Percentiles rank a stretch among this genome's conserved stretches.
These are phyloP conservation scores for Trametes sp. DNA, from an alignment of 1,284 basidiomycete species.

Conservation along the genomic window DNA sequence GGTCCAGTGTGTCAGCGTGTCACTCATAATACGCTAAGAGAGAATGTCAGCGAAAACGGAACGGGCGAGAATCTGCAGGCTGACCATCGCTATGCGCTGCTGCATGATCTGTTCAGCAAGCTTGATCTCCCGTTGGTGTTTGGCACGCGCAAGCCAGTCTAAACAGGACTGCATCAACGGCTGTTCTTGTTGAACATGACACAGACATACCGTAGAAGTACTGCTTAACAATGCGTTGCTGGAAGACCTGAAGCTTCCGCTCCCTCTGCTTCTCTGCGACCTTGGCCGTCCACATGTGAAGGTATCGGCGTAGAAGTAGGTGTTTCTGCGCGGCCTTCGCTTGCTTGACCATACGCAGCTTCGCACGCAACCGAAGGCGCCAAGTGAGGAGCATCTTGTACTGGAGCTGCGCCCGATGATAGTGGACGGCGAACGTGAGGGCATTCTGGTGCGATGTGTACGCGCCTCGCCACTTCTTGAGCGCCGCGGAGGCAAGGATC, in stretches of 20 bases:
- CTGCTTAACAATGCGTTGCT: conserved; percentile 47
- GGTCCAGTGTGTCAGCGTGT: conserved; percentile 66
- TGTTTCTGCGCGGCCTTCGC: conserved; percentile 65
- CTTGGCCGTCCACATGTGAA: conserved; percentile 59
- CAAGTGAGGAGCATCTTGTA: conserved; percentile 61
- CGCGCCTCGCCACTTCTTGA: conserved; percentile 60
- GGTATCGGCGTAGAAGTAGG: conserved; percentile 58
- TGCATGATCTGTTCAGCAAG: conserved; percentile 51
- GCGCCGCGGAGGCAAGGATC: conserved; percentile 45
- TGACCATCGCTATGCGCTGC: conserved; percentile 52
- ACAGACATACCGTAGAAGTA: conserved; percentile 56
- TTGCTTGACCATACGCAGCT: conserved; percentile 60
- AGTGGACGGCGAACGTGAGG: conserved; percentile 57
- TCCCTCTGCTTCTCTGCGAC: conserved; percentile 58
- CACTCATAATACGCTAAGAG: conserved; percentile 58
- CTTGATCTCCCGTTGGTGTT: conserved; percentile 45
- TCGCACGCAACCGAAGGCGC: conserved; percentile 63
- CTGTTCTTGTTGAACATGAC: background rate
- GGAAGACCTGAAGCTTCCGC: conserved; percentile 53
- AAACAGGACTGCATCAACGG: conserved; percentile 12
- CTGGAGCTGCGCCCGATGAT: conserved; percentile 52
- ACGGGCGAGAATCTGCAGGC: background rate
- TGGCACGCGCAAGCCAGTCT: conserved; percentile 58
- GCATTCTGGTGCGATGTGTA: conserved; percentile 59
- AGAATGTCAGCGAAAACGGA: background rate